Conservation (phyloP, 352 stramenopile genomes). For the Blastocystis hominis region DNA sequence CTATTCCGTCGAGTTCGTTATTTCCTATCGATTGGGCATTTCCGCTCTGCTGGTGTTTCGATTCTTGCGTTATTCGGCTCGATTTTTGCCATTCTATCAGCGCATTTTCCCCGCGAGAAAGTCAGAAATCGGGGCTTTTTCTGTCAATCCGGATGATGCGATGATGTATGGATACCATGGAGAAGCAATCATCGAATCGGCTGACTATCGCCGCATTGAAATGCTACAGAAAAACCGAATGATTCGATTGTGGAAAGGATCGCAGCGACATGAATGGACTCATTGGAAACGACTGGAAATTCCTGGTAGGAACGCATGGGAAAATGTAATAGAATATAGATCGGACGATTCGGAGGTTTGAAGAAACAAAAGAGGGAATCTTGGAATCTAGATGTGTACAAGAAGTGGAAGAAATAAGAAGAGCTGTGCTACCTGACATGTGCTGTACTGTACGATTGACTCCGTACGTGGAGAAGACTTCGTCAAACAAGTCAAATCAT, state of each 20-base stretch:
- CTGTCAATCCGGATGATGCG: not conserved
- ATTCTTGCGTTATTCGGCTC: not conserved
- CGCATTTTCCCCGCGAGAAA: not conserved
- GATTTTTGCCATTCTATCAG: too few species aligned
- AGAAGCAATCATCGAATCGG: not conserved
- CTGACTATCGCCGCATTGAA: not conserved
- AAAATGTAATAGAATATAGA: not conserved
- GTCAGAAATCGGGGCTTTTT: not conserved
- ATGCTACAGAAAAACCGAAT: not conserved
- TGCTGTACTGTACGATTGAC: not conserved
- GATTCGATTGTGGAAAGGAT: not conserved
- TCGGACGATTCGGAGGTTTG: not conserved
- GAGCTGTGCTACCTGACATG: not conserved
- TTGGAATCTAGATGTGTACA: not conserved
- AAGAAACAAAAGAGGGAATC: not conserved
- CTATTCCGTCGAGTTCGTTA: not conserved
- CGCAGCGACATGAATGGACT: not conserved
- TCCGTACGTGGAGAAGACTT: not conserved
- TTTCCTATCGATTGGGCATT: constrained; percentile 10
- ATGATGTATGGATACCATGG: constrained; percentile 31
- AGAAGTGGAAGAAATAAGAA: not conserved
- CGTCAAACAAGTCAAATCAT: not conserved
- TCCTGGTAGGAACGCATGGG: not conserved
- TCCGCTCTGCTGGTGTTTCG: not conserved
- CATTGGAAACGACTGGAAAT: not conserved